A percentile compares a stretch with the other conserved stretches of the same genome.
These are phyloP conservation scores for Craterostigma plantagineum DNA, from an alignment of 257 asterid species.

Conservation along the genomic window DNA sequence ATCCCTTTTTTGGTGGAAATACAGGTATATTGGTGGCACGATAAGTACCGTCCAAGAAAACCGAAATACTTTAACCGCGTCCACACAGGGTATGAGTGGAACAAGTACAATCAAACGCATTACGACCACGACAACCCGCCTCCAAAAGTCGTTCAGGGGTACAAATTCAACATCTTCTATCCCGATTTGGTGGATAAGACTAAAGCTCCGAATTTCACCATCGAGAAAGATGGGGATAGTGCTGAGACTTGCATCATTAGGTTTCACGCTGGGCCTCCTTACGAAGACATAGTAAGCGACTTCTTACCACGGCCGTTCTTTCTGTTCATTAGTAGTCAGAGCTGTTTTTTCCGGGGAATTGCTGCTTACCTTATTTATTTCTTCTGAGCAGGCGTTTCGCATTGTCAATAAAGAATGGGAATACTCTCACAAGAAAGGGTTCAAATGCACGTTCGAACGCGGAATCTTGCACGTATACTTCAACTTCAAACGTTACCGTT, in stretches of 20 bases:
- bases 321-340: too few species aligned
- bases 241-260: constrained; percentile 66
- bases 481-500: constrained; percentile 73
- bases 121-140: constrained; percentile 83
- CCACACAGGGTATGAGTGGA: constrained; percentile 84
- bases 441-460: constrained; percentile 59
- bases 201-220: constrained; percentile 50
- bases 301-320: too few species aligned
- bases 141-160: constrained; percentile 80
- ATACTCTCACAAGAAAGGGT: constrained; percentile 75
- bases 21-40: constrained; percentile 98
- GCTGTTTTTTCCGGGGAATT: too few species aligned
- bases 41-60: constrained; percentile 71
- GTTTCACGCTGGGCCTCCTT: constrained; percentile 84
- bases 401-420: constrained; percentile 84
- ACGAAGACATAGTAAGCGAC: constrained; percentile 70
- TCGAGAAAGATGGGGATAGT: constrained; percentile 69
- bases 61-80: constrained; percentile 78
- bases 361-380: too few species aligned
- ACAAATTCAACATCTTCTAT: constrained; percentile 75
- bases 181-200: constrained; percentile 73
- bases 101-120: constrained; percentile 74
- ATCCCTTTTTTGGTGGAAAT: constrained; percentile 1
- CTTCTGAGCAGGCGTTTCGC: constrained; percentile 36
- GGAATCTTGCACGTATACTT: constrained; percentile 68